A percentile compares a stretch with the other conserved stretches of the same genome.
phyloP scores from a whole-genome alignment of 2,329 filamentous ascomycete species.

The Penicillium brevicompactum region DNA sequence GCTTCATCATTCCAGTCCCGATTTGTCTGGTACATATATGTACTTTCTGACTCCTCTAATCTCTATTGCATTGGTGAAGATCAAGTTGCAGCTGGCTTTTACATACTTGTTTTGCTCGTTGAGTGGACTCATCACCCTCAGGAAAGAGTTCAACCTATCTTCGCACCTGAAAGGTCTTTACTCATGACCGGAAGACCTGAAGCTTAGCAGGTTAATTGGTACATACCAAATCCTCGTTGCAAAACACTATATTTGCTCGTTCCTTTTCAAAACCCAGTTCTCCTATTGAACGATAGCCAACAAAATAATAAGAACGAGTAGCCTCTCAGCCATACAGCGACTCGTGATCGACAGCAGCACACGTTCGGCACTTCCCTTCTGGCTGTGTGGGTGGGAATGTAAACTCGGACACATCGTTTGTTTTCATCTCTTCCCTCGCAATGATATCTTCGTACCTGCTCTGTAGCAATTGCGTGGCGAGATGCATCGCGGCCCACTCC shows the following conservation, averaged over 20 bases:
- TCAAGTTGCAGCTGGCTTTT: no score
- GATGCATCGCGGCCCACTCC: background rate
- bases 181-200: no score
- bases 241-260: background rate
- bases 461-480: background rate
- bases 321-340: background rate
- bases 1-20: no score
- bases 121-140: no score
- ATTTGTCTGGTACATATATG: no score
- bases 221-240: no score
- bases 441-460: constrained; percentile 1
- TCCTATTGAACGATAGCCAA: background rate
- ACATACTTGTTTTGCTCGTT: no score
- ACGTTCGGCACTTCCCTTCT: background rate
- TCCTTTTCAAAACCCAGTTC: background rate
- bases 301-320: background rate
- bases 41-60: no score
- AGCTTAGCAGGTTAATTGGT: no score
- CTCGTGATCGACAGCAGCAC: background rate
- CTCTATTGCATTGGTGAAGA: no score
- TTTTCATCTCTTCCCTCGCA: background rate
- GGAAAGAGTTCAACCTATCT: no score
- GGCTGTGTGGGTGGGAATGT: background rate
- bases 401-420: background rate
- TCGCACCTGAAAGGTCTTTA: no score